Evolutionary conservation across 768 basidiomycete genomes (phyloP).

Genomic region (Mycena sanguinolenta): DNA sequence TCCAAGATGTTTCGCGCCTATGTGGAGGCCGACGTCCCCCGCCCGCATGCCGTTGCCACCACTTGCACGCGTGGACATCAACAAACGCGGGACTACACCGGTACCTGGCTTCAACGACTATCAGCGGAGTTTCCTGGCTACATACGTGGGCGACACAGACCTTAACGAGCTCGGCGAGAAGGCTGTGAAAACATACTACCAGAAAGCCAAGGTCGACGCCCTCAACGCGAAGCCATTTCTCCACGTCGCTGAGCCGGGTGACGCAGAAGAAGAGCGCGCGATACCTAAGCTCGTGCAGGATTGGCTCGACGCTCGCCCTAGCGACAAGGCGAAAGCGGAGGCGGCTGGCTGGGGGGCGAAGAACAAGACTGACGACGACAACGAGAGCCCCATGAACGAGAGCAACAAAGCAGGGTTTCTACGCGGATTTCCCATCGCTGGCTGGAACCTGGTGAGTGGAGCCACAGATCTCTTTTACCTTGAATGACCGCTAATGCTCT

Average conservation of each 20-base stretch:
- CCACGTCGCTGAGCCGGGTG: conserved; percentile 1
- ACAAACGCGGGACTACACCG: not conserved
- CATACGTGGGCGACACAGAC: conserved; percentile 10
- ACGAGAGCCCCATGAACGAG: not conserved
- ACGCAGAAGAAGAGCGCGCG: not conserved
- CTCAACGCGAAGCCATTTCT: conserved; percentile 19
- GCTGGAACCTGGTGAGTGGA: conserved; percentile 14
- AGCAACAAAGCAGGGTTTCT: not conserved
- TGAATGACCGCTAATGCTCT: too few relatives aligned
- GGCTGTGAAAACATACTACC: not conserved
- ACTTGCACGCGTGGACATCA: not conserved
- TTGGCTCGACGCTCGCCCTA: too few relatives aligned
- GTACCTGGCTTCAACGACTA: conserved; percentile 21
- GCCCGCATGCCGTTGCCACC: conserved; percentile 26
- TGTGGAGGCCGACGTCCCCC: conserved; percentile 2
- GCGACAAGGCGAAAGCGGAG: too few relatives aligned
- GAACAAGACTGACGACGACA: not conserved
- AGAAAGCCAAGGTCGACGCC: conserved; percentile 5
- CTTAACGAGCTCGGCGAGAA: not conserved
- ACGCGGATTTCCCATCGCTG: conserved; percentile 13
- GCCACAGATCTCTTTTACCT: too few relatives aligned
- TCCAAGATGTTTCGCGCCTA: conserved; percentile 10
- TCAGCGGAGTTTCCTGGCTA: conserved; percentile 20
- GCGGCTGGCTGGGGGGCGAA: too few relatives aligned
- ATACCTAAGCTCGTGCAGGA: too few relatives aligned